Base-by-base conservation (phyloP, 352 stramenopile genomes). In the Phytophthora citrophthora region DNA sequence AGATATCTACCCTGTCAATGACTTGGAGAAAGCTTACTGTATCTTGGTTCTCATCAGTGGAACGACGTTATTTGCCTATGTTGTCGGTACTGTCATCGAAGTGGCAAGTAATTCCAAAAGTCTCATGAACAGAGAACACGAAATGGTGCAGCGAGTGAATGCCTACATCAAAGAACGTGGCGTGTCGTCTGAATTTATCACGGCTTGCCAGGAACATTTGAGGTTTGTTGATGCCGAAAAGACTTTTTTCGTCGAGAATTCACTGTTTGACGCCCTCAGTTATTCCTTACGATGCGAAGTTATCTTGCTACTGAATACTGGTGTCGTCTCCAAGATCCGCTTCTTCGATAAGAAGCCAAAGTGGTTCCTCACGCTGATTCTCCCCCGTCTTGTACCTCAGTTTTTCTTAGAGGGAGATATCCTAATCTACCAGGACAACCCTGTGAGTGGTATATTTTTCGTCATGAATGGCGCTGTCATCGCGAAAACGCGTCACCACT, bases 271-370 rank as follows among this genome's bases (percentile, higher is more conserved):
- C 38, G 70, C 84, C 10, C 71, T 93, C 9, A 84, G 80, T 31
- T 88, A 91, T 59, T 81, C 76, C 2, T 56, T 93, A 15, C 76
- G 82, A 16, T 82, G 74, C 34, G 84, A 93, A 27, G 66, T 93
- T 9, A 85, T 90, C 26, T 50, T 93, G 52, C 77, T 82, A 32
- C 64, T 93, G 27, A 90, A 93, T 50, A 70, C 48, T 26, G 66
- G 68, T 26, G 66, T 89, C 1, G 61, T 91, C 4, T 79, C 80
- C 3, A 83, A 89, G 49, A 78, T 91, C 5, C 78, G 84, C 1
- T 91, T 93, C 55, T 93, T 93, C 26, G 84, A 93, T 49, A 93
- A 93, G 51, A 93, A 93, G 24, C 84, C 84, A 4, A 93, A 93
- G 38, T 93, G 84, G 84, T 93, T 93, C 55, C 57, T 93, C 13